Percentiles rank a stretch among this genome's conserved stretches.
Conservation (phyloP, 495 filamentous ascomycete genomes). For the Lentithecium fluviatile region DNA sequence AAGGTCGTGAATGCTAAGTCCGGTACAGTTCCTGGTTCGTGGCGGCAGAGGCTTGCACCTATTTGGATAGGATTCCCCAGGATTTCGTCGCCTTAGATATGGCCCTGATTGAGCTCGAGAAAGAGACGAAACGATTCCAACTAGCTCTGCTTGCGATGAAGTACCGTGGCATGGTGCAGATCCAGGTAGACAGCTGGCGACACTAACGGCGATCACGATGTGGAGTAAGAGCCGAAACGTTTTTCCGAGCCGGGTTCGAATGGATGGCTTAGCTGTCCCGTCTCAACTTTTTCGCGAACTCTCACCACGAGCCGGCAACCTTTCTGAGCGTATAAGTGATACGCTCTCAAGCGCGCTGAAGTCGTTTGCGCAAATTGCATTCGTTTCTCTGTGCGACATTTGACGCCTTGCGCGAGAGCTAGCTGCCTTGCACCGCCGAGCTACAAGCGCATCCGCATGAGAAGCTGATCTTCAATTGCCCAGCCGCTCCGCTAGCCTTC, state of each 20-base stretch:
- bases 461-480: constrained; percentile 19
- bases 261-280: not conserved
- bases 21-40: no score
- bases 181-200: not conserved
- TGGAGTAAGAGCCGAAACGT: not conserved
- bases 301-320: not conserved
- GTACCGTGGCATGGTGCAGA: no score
- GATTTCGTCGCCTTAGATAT: no score
- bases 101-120: no score
- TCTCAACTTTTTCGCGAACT: not conserved
- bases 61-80: no score
- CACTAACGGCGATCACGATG: not conserved
- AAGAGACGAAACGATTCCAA: no score
- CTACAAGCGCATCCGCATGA: not conserved
- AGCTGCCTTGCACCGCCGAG: not conserved
- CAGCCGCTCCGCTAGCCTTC: constrained; percentile 3
- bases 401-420: no score
- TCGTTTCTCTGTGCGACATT: no score
- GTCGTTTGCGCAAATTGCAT: not conserved
- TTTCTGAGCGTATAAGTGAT: not conserved
- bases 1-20: no score
- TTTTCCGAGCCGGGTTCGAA: not conserved
- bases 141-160: no score
- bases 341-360: not conserved
- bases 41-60: no score